A percentile compares a stretch with the other conserved stretches of the same genome.
phyloP scores from a whole-genome alignment of 306 rosid species.

The Lathyrus oleraceus region DNA sequence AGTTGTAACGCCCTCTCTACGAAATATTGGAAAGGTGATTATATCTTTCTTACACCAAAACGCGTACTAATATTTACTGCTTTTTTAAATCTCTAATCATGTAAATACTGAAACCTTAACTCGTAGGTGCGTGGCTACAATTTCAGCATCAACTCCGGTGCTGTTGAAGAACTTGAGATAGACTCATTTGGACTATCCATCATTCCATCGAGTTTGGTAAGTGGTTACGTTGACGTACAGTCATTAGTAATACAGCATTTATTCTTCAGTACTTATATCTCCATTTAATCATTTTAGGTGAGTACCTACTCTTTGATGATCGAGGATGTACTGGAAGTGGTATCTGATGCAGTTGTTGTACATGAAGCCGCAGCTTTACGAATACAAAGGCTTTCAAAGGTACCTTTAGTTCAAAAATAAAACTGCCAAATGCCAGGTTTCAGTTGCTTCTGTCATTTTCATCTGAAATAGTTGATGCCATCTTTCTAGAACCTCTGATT shows the following conservation, averaged over 20 bases:
- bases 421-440: constrained; percentile 13
- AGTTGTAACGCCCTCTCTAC: constrained; percentile 82
- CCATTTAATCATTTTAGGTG: constrained; percentile 49
- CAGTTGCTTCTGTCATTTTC: not conserved
- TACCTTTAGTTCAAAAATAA: constrained; percentile 30
- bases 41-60: constrained; percentile 12
- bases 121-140: constrained; percentile 84
- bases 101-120: constrained; percentile 30
- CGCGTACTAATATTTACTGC: not conserved
- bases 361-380: constrained; percentile 93
- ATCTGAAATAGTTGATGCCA: not conserved
- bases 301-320: constrained; percentile 90
- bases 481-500: not conserved
- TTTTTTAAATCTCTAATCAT: constrained; percentile 8
- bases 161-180: constrained; percentile 80
- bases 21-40: constrained; percentile 78
- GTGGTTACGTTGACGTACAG: constrained; percentile 36
- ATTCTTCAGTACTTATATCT: constrained; percentile 4
- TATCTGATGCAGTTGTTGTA: constrained; percentile 74
- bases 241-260: not conserved
- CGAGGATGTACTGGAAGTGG: constrained; percentile 86
- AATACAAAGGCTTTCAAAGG: constrained; percentile 91
- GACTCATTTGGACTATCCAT: constrained; percentile 91
- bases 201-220: constrained; percentile 88
- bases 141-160: constrained; percentile 85